These are phyloP conservation scores for Wallacemonas sp. DNA, from an alignment of 208 protist species.

Conservation along the genomic window DNA sequence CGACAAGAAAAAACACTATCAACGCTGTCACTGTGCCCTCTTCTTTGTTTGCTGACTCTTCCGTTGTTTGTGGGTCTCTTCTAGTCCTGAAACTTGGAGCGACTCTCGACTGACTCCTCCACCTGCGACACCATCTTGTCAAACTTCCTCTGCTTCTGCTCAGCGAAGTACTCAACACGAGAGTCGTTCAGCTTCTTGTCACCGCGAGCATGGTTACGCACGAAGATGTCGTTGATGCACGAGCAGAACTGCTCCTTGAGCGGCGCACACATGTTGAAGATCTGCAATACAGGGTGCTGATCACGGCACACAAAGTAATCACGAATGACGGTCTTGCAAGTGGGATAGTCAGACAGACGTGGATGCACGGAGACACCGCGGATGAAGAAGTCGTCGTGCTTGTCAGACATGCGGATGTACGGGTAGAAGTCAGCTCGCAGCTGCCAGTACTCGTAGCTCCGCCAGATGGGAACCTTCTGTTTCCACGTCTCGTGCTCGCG, in stretches of 20 bases:
- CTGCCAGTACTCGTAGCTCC: constrained; percentile 77
- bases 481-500: constrained; percentile 55
- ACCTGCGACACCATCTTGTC: constrained; percentile 58
- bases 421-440: constrained; percentile 78
- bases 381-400: constrained; percentile 81
- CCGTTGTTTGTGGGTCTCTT: neutral
- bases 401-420: constrained; percentile 63
- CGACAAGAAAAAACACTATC: too few relatives aligned
- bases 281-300: constrained; percentile 57
- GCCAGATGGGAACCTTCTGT: constrained; percentile 48
- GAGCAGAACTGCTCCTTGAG: constrained; percentile 84
- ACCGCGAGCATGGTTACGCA: constrained; percentile 76
- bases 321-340: constrained; percentile 74
- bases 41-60: neutral
- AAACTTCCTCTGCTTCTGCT: constrained; percentile 57
- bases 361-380: constrained; percentile 76
- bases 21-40: too few relatives aligned
- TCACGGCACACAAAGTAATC: constrained; percentile 87
- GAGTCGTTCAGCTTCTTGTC: constrained; percentile 80
- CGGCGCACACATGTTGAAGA: constrained; percentile 78
- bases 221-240: constrained; percentile 85
- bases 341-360: constrained; percentile 82
- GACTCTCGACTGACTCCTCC: constrained; percentile 56
- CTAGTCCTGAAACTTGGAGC: constrained; percentile 72
- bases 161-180: constrained; percentile 58